phyloP scores from a whole-genome alignment of 176 grass and related monocot species.

The Eragrostis nindensis region DNA sequence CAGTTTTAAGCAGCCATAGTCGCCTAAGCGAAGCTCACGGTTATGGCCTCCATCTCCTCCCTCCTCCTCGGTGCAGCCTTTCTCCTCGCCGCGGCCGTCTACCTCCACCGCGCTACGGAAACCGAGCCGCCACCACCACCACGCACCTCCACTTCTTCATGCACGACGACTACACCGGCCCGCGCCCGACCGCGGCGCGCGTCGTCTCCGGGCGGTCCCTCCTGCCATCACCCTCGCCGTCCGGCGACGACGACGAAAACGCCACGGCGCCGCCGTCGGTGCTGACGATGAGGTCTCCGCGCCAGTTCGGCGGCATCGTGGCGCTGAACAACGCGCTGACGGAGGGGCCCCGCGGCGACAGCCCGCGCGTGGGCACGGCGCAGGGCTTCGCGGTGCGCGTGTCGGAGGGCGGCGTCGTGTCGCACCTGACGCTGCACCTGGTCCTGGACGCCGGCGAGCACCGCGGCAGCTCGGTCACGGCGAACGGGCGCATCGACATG shows the following conservation, averaged over 20 bases:
- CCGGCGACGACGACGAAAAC: background rate
- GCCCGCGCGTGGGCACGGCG: constrained; percentile 29
- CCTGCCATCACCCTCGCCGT: constrained; percentile 22
- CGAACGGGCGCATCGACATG: constrained; percentile 52
- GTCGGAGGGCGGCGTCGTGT: constrained; percentile 45
- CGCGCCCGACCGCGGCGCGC: background rate
- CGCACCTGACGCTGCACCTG: constrained; percentile 49
- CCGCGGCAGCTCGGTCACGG: constrained; percentile 47
- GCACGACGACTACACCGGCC: constrained; percentile 11
- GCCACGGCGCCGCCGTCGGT: background rate
- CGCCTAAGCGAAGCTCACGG: no score
- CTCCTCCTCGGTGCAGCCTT: background rate
- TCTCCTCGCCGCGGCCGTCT: background rate
- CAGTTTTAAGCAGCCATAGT: no score
- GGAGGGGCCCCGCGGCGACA: background rate
- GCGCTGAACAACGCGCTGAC: constrained; percentile 50
- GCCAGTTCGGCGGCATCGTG: constrained; percentile 43
- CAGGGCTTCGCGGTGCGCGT: constrained; percentile 40
- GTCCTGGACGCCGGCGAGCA: constrained; percentile 52
- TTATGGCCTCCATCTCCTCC: background rate
- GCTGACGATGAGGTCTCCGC: background rate
- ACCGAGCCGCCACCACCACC: background rate
- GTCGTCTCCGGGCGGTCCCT: background rate
- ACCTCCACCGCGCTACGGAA: background rate
- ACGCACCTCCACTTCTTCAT: constrained; percentile 11